Conservation (phyloP, 495 filamentous ascomycete species). For the Pyrenula massariospora region DNA sequence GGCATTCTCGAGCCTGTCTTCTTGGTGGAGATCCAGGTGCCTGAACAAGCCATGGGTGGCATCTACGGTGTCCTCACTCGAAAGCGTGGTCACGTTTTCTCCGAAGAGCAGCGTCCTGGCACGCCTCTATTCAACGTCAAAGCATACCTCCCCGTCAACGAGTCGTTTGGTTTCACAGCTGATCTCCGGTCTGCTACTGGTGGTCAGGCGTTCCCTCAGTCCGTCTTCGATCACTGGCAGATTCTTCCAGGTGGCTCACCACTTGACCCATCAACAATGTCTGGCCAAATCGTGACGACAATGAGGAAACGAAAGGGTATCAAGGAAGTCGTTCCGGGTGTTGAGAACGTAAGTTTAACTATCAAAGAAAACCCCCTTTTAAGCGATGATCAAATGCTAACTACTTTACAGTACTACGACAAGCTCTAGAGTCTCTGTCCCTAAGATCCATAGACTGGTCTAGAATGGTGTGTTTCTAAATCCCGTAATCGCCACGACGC, state of each 20-base stretch:
- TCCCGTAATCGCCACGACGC: not conserved
- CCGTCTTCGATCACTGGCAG: slow-evolving; percentile 97
- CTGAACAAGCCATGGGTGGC: slow-evolving; percentile 97
- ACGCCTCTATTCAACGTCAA: slow-evolving; percentile 99
- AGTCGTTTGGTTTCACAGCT: slow-evolving; percentile 99
- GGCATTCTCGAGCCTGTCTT: slow-evolving; percentile 92
- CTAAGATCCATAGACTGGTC: not conserved
- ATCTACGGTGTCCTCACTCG: slow-evolving; percentile 99
- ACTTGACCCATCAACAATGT: slow-evolving; percentile 74
- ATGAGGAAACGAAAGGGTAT: slow-evolving; percentile 99
- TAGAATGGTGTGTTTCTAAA: not conserved
- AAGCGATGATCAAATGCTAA: slow-evolving; percentile 43
- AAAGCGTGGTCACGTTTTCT: slow-evolving; percentile 96
- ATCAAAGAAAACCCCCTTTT: not conserved
- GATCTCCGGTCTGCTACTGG: slow-evolving; percentile 89
- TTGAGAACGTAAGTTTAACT: slow-evolving; percentile 84
- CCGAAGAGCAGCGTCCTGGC: slow-evolving; percentile 93
- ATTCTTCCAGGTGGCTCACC: slow-evolving; percentile 87
- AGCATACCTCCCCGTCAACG: slow-evolving; percentile 97
- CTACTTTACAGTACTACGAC: slow-evolving; percentile 77
- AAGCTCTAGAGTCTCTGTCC: slow-evolving; percentile 58
- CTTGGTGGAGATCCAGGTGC: slow-evolving; percentile 98
- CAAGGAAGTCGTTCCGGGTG: slow-evolving; percentile 83
- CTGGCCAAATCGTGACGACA: slow-evolving; percentile 69
- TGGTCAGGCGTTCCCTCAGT: slow-evolving; percentile 98